A percentile compares a stretch with the other conserved stretches of the same genome.
Evolutionary conservation across 441 rosid genomes (phyloP).

Genomic region (Erysimum cheiri): DNA sequence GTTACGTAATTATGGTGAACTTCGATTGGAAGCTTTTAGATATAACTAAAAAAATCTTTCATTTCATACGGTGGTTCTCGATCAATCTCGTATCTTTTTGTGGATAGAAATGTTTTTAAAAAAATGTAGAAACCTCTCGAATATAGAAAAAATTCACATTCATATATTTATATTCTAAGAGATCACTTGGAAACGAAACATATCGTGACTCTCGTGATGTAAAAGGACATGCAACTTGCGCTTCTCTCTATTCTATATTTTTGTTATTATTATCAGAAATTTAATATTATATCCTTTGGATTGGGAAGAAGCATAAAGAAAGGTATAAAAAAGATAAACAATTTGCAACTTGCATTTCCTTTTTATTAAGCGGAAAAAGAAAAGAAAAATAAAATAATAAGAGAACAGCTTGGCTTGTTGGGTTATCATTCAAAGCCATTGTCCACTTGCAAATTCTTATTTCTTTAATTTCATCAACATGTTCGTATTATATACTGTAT

Average conservation of each 20-base stretch:
- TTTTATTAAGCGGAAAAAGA: slow-evolving; percentile 7
- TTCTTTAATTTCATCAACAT: slow-evolving; percentile 34
- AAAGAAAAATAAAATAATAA: background rate
- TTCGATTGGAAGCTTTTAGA: background rate
- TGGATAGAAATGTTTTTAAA: slow-evolving; percentile 39
- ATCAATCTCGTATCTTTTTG: background rate
- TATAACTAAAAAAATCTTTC: background rate
- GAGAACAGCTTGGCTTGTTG: slow-evolving; percentile 40
- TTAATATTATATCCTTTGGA: slow-evolving; percentile 34
- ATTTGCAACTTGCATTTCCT: slow-evolving; percentile 45
- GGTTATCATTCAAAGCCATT: slow-evolving; percentile 43
- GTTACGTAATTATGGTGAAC: slow-evolving; percentile 5
- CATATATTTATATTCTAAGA: background rate
- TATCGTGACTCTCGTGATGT: slow-evolving; percentile 44
- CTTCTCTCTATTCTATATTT: slow-evolving; percentile 21
- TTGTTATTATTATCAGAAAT: slow-evolving; percentile 18
- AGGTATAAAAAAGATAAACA: slow-evolving; percentile 30
- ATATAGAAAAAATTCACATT: slow-evolving; percentile 16
- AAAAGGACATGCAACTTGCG: slow-evolving; percentile 48
- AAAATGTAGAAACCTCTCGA: slow-evolving; percentile 25
- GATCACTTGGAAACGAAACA: slow-evolving; percentile 38
- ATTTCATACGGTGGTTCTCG: background rate
- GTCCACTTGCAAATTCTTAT: slow-evolving; percentile 38
- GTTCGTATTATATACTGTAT: slow-evolving; percentile 25
- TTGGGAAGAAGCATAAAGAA: slow-evolving; percentile 42